Evolutionary conservation across 2,329 filamentous ascomycete species (phyloP), one percentile per base, ranked within the genome.

Genomic region (Fusarium beomiforme): DNA sequence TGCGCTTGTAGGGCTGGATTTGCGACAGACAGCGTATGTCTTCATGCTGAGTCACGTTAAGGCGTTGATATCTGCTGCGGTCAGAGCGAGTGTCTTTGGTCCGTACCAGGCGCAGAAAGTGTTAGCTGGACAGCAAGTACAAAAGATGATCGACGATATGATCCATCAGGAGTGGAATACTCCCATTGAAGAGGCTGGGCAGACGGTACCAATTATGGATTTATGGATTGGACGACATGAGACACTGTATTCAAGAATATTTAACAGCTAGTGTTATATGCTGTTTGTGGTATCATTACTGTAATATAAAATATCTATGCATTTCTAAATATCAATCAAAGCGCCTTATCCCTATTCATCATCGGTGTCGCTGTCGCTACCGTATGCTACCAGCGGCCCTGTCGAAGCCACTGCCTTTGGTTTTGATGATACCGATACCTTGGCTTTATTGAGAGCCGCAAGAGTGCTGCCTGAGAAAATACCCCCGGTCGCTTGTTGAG

Each of bases 341-440:
- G 73, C 72, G 66, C 77, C 64, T 76, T 75, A 69, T 66, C 50
- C 70, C 79, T 81, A 82, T 77, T 86, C 83, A 60, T 85, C 92
- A 67, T 97, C 95, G 78, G 94, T 93, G 81, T 97, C 95, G 78
- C 94, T 93, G 81, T 97, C 94, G 78, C 94, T 93, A 81, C 96
- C 94, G 77, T 99, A 99, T 29, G 88, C 92, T 23, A 98, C 96
- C 71, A 98, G 83, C 10, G 94, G 92, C 3, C 93, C 93, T 21
- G 88, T 81, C 31, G 89, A 71, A 13, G 87, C 83, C 12, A 86
- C 82, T 13, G 87, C 81, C 56, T 89, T 86, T 26, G 85, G 81
- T 78, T 87, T 89, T 34, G 85, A 84, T 43, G 87, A 84, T 53
- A 89, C 84, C 12, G 86, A 80, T 6, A 89, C 84, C 71, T 86